phyloP scores from a whole-genome alignment of 2,329 filamentous ascomycete genomes.

The Cercospora sp. region DNA sequence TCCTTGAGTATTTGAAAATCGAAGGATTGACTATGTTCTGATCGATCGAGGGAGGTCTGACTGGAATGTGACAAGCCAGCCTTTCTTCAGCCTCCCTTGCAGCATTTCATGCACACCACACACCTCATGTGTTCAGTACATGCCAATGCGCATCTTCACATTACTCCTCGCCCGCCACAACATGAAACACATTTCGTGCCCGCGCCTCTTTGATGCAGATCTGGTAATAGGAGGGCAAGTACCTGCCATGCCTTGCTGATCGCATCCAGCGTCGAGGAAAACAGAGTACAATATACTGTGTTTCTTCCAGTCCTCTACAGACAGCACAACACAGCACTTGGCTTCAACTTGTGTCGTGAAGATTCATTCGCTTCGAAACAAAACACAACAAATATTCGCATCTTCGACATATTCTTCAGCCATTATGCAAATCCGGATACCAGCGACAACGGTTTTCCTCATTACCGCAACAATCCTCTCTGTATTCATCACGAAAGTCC shows the following conservation, averaged over 20 bases:
- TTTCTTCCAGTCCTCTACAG: too few species aligned
- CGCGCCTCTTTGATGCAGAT: neutral
- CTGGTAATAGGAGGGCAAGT: neutral
- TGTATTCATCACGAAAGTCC: neutral
- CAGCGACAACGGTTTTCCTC: neutral
- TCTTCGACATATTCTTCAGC: too few species aligned
- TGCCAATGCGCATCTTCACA: neutral
- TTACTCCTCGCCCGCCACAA: neutral
- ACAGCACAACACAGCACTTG: too few species aligned
- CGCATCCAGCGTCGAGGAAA: neutral
- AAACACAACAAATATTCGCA: too few species aligned
- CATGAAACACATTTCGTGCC: neutral
- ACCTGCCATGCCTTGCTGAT: neutral
- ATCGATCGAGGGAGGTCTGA: neutral
- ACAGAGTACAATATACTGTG: neutral
- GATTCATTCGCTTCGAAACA: too few species aligned
- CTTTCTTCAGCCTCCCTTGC: neutral
- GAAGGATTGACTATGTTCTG: too few species aligned
- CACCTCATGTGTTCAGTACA: neutral
- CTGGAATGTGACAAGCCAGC: neutral
- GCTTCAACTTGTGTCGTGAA: too few species aligned
- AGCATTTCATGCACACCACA: neutral
- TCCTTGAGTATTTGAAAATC: neutral
- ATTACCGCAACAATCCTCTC: neutral
- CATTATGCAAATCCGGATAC: neutral